Evolutionary conservation across 306 rosid genomes (phyloP), one percentile per base, ranked within the genome.

Genomic region (Cucumis cinereus): DNA sequence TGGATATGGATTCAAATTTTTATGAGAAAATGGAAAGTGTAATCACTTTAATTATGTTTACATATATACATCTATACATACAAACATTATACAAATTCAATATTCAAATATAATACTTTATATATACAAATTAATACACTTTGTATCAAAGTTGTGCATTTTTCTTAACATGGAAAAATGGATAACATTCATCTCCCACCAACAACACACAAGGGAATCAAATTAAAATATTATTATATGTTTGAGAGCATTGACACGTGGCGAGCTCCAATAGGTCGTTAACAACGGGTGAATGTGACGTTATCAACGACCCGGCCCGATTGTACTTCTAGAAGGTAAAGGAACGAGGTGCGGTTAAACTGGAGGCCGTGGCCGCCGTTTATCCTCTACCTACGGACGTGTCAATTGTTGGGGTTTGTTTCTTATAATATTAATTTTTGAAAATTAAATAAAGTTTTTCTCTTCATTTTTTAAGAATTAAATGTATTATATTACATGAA

Each of bases 101-200:
- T 20, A 19, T 22, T 1, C 7, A 10, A 16, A 10, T n/a, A 40
- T 67, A 41, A 67, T 41, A 40, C 35, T 41, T 40, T 3, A 40
- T 67, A 43, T n/a, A 22, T 3, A 40, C 20, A 43, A 20, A 22
- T n/a, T n/a, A 4, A 17, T 63, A 19, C 3, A 64, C 47, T 68
- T 68, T 68, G 36, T 24, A 68, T 6, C 20, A 68, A 43, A 41
- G 35, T 66, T 10, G 2, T 67, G 73, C n/a, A 17, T 20, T 67
- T 67, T 67, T n/a, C 73, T 67, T n/a, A 20, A 68, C 74, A 68
- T 68, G 74, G 36, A 68, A 68, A 67, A 41, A 68, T 68, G n/a
- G 74, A 41, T 43, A 41, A 41, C n/a, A 20, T 68, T 43, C 1
- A 17, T 17, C 71, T 17, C 24, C 4, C 13, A 63, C 70, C 47